A percentile compares a stretch with the other conserved stretches of the same genome.
phyloP scores from a whole-genome alignment of 768 basidiomycete species.

The Lyophyllum atratum region DNA sequence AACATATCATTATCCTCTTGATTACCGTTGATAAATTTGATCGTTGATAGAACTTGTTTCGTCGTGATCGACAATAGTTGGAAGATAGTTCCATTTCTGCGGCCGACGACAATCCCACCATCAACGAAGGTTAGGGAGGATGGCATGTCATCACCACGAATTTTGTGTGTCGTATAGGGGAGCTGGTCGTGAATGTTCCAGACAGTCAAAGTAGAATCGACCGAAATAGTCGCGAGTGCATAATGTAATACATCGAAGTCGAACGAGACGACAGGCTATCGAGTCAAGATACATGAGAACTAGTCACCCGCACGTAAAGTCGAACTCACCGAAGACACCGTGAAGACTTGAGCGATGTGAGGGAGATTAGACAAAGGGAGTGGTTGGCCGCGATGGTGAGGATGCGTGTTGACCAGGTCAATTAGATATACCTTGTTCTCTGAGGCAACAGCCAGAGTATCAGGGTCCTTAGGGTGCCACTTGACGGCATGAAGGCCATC shows the following conservation, averaged over 20 bases:
- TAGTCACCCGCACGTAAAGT: not conserved
- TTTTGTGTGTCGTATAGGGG: constrained; percentile 74
- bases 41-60: constrained; percentile 72
- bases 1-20: constrained; percentile 86
- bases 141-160: constrained; percentile 78
- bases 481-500: constrained; percentile 78
- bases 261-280: constrained; percentile 78
- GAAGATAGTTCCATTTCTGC: constrained; percentile 83
- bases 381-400: constrained; percentile 59
- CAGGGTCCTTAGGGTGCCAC: constrained; percentile 84
- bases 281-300: not conserved
- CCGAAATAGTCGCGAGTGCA: constrained; percentile 79
- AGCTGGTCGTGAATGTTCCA: constrained; percentile 82
- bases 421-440: constrained; percentile 75
- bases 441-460: constrained; percentile 82
- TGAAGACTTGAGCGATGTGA: constrained; percentile 68
- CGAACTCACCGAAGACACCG: constrained; percentile 65
- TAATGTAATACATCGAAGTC: constrained; percentile 81
- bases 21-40: constrained; percentile 72
- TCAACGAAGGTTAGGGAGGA: constrained; percentile 87
- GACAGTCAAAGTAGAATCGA: constrained; percentile 77
- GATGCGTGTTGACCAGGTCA: constrained; percentile 65
- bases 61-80: constrained; percentile 79
- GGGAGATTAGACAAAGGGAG: constrained; percentile 69
- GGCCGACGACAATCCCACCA: constrained; percentile 80